These are phyloP conservation scores for Penstemon newberryi DNA, from an alignment of 257 asterid species.

Conservation along the genomic window DNA sequence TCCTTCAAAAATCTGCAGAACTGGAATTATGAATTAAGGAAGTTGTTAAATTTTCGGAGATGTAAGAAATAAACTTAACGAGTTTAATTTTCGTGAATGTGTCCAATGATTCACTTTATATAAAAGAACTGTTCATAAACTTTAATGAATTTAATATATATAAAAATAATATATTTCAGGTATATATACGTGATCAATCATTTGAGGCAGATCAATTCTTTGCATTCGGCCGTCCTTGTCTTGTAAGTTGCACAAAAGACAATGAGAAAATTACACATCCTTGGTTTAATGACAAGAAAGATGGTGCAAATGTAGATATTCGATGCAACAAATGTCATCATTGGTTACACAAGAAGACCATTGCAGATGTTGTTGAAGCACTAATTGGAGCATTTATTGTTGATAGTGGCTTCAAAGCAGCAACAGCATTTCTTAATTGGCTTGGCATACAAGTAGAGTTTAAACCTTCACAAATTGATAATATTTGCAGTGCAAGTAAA, in stretches of 20 bases:
- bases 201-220: slow-evolving; percentile 68
- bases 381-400: slow-evolving; percentile 88
- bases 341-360: slow-evolving; percentile 83
- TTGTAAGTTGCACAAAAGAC: slow-evolving; percentile 58
- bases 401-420: slow-evolving; percentile 89
- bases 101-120: slow-evolving; percentile 14
- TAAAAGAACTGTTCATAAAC: not conserved
- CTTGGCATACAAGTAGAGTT: slow-evolving; percentile 68
- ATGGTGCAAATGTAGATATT: slow-evolving; percentile 42
- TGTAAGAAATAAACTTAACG: not conserved
- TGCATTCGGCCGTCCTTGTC: slow-evolving; percentile 79
- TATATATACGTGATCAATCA: slow-evolving; percentile 84
- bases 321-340: slow-evolving; percentile 88
- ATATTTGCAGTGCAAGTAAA: slow-evolving; percentile 60
- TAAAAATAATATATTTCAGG: slow-evolving; percentile 46
- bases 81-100: slow-evolving; percentile 19
- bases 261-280: slow-evolving; percentile 60
- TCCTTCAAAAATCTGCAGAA: not conserved
- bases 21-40: not conserved
- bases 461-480: slow-evolving; percentile 44
- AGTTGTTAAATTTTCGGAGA: not conserved
- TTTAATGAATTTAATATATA: not conserved
- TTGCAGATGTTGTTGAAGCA: slow-evolving; percentile 93
- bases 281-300: slow-evolving; percentile 29
- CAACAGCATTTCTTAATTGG: slow-evolving; percentile 87